These are phyloP conservation scores for Geotrichum phurueaensis DNA, from an alignment of 1,139 yeast genomes.

Conservation along the genomic window DNA sequence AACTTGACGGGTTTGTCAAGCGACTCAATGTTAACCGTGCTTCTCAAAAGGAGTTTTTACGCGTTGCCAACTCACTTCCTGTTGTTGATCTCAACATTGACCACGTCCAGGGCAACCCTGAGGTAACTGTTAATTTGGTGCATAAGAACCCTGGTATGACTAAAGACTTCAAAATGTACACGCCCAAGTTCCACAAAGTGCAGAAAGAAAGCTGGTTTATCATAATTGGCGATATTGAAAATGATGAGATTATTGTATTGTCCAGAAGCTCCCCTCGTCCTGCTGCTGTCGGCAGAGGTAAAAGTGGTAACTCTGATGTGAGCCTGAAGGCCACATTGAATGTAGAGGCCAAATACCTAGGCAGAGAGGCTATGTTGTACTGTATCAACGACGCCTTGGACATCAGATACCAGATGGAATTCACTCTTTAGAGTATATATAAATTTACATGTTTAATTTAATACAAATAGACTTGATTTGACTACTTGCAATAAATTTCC, in stretches of 20 bases:
- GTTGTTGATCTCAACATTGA: conserved; percentile 38
- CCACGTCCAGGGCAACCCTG: conserved; percentile 24
- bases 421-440: neutral
- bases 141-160: conserved; percentile 51
- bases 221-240: conserved; percentile 46
- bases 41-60: conserved; percentile 33
- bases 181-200: conserved; percentile 80
- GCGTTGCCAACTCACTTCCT: conserved; percentile 46
- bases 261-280: conserved; percentile 24
- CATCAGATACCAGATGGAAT: conserved; percentile 18
- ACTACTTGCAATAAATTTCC: neutral
- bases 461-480: neutral
- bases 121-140: conserved; percentile 43
- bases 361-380: conserved; percentile 14
- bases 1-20: conserved; percentile 32
- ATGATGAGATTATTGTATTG: conserved; percentile 24
- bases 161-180: conserved; percentile 57
- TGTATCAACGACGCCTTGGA: conserved; percentile 26
- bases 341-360: conserved; percentile 15
- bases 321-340: conserved; percentile 12
- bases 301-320: neutral
- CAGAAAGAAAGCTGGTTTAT: conserved; percentile 95
- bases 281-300: conserved; percentile 9
- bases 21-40: conserved; percentile 36
- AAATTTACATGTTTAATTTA: neutral